A percentile compares a stretch with the other conserved stretches of the same genome.
phyloP scores from a whole-genome alignment of 176 grass and related monocot genomes.

The Carex parvula region DNA sequence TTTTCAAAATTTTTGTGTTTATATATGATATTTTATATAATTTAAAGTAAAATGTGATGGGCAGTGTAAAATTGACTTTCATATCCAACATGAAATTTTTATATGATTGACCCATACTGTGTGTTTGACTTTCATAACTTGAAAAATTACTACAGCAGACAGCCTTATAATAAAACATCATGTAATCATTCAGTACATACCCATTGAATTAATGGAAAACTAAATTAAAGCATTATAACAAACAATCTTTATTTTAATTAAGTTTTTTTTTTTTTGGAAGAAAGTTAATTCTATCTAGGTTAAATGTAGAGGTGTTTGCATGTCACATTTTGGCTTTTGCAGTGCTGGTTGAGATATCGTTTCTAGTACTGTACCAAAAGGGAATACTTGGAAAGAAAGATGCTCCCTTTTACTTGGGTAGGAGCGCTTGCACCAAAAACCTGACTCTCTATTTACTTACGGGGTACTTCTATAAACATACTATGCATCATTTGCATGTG shows the following conservation, averaged over 20 bases:
- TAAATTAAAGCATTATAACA: neutral
- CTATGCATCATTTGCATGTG: neutral
- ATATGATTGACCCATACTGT: no score
- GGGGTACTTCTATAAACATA: neutral
- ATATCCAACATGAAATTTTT: no score
- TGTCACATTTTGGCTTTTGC: neutral
- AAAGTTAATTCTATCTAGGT: neutral
- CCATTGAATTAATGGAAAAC: neutral
- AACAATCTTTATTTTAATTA: neutral
- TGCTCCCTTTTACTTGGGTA: neutral
- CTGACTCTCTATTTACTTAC: slow-evolving; percentile 8
- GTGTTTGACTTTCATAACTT: no score
- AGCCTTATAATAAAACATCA: neutral
- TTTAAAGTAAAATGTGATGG: no score
- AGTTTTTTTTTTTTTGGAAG: no score
- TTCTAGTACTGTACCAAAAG: neutral
- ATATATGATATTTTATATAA: no score
- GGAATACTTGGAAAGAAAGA: neutral
- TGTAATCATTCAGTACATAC: neutral
- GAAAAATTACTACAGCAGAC: no score
- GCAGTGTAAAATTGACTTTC: no score
- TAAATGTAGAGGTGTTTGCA: neutral
- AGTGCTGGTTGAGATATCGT: neutral
- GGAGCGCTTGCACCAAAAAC: neutral
- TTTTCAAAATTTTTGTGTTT: no score